phyloP scores from a whole-genome alignment of 306 rosid species.

The Oemleria cerasiformis region DNA sequence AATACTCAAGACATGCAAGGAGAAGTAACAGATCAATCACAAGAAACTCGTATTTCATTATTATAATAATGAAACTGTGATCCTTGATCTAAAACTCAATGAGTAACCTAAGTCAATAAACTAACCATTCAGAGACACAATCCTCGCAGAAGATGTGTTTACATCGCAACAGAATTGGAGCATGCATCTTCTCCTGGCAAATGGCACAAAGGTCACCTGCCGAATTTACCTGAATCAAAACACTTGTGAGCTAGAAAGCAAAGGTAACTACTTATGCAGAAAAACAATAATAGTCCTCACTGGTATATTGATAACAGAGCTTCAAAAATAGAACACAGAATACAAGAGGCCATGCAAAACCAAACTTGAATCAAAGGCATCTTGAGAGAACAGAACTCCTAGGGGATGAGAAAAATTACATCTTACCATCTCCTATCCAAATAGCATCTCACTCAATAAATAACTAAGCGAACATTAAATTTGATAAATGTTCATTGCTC shows the following conservation, averaged over 20 bases:
- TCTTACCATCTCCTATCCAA: not conserved
- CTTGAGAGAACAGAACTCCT: not conserved
- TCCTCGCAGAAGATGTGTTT: slow-evolving; percentile 95
- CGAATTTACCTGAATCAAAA: slow-evolving; percentile 64
- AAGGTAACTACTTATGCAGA: not conserved
- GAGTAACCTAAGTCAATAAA: slow-evolving; percentile 22
- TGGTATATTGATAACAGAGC: not conserved
- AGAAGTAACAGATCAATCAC: not conserved
- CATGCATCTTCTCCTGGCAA: slow-evolving; percentile 91
- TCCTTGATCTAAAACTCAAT: slow-evolving; percentile 14
- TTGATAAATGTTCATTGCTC: not conserved
- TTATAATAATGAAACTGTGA: not conserved
- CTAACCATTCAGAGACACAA: slow-evolving; percentile 94
- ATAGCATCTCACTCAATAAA: not conserved
- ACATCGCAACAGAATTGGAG: slow-evolving; percentile 77
- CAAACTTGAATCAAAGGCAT: not conserved
- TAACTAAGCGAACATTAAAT: not conserved
- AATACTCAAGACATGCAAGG: not conserved
- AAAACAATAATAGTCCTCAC: not conserved
- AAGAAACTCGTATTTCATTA: not conserved
- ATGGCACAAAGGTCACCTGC: slow-evolving; percentile 91
- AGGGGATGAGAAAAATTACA: not conserved
- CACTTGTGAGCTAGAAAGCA: slow-evolving; percentile 13
- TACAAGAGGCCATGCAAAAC: not conserved
- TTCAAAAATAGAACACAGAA: not conserved